phyloP scores from a whole-genome alignment of 768 basidiomycete genomes.

The Antrodiella citrinella region DNA sequence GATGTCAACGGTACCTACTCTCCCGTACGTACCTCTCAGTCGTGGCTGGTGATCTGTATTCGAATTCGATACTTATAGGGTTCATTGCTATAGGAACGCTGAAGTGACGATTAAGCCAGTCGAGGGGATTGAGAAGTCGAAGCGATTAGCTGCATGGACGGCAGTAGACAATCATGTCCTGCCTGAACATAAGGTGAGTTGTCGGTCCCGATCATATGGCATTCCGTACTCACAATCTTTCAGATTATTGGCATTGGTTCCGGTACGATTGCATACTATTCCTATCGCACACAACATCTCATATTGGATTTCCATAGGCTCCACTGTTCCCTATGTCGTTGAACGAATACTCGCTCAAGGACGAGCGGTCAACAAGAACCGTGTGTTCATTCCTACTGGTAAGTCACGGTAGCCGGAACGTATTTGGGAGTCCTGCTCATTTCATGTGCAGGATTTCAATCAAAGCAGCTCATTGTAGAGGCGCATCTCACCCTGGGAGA shows the following conservation, averaged over 20 bases:
- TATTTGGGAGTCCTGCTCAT: not conserved
- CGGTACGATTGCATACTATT: too few species aligned
- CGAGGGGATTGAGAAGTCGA: constrained; percentile 30
- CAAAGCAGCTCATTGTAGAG: constrained; percentile 86
- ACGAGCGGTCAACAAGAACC: constrained; percentile 57
- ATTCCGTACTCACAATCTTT: constrained; percentile 1
- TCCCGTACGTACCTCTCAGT: too few species aligned
- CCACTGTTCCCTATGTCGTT: constrained; percentile 94
- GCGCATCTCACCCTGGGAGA: constrained; percentile 77
- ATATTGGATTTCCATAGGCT: too few species aligned
- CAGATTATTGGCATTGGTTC: constrained; percentile 88
- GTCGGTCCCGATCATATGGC: not conserved
- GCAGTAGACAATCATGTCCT: constrained; percentile 88
- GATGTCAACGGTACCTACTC: too few species aligned
- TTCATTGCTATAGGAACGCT: too few species aligned
- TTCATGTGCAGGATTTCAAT: constrained; percentile 83
- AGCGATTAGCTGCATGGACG: constrained; percentile 85
- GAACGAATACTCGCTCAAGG: constrained; percentile 90
- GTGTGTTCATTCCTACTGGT: constrained; percentile 90
- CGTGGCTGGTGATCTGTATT: too few species aligned
- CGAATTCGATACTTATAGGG: too few species aligned
- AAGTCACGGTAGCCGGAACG: constrained; percentile 13
- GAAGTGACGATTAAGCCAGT: too few species aligned
- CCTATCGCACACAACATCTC: too few species aligned
- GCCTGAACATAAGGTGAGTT: constrained; percentile 72